Base-by-base conservation (phyloP, 345 rosid genomes). In the Mallotus nudiflorus region DNA sequence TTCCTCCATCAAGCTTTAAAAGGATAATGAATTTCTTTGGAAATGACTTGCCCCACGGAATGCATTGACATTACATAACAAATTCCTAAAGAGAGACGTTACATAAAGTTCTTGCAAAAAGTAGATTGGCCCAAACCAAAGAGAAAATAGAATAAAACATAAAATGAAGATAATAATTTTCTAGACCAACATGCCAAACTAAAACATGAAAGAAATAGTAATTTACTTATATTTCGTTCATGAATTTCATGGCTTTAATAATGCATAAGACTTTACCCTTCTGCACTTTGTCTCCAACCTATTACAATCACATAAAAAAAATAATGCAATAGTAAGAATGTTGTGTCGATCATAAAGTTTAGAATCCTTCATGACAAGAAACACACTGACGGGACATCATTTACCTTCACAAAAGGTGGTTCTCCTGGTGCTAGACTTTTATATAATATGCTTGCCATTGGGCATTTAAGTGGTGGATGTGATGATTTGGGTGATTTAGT, bases 251-350 rank as follows among this genome's bases (percentile, higher is more conserved):
- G 82, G 98, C 98, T 69, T 92, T 94, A 40, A 92, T 84, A 28
- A 92, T 88, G 88, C 96, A 92, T 19, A 92, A 25, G 59, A 87
- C 90, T 78, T 90, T 94, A 28, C 98, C 98, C 77, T 92, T 92
- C 86, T 88, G 87, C 75, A 92, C 95, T 85, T 90, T 92, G 77
- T 92, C 98, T 78, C 98, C 98, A 73, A 88, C 90, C 98, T 92
- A 74, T 20, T 27, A 46, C n/a, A 55, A 27, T 39, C 35, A 62
- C 3, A 62, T 50, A 16, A 54, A 46, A 60, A 22, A 25, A n/a
- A n/a, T 14, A 20, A 56, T 46, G 55, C 51, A 50, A 57, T 18
- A 44, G 27, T 44, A 49, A 48, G 15, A 58, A n/a, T 18, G 29
- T 45, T 68, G 33, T 14, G 18, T 42, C 51, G 68, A 51, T 19